Evolutionary conservation across 2,329 filamentous ascomycete species (phyloP).

Genomic region (Aspergillus quadrilineatus): DNA sequence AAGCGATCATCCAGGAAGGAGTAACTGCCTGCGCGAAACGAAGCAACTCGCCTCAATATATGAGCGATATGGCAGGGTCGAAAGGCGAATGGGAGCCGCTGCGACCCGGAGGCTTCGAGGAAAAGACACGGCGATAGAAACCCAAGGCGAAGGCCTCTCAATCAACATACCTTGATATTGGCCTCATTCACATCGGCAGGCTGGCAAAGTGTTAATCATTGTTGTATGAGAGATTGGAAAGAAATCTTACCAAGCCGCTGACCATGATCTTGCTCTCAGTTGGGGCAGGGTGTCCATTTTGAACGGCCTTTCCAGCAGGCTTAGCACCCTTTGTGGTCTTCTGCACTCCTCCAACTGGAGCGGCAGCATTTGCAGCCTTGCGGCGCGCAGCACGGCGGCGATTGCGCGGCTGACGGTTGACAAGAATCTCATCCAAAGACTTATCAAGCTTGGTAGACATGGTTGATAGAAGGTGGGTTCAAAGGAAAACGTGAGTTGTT

Average conservation of each 20-base stretch:
- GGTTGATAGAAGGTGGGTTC: slow-evolving; percentile 32
- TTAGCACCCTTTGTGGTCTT: slow-evolving; percentile 64
- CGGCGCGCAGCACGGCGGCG: slow-evolving; percentile 42
- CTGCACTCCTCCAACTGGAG: slow-evolving; percentile 81
- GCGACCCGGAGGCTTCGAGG: slow-evolving; percentile 42
- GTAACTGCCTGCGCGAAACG: slow-evolving; percentile 34
- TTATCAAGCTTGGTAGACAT: slow-evolving; percentile 97
- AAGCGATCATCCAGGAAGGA: slow-evolving; percentile 34
- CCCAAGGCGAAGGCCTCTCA: slow-evolving; percentile 70
- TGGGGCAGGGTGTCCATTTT: slow-evolving; percentile 62
- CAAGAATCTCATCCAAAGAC: slow-evolving; percentile 96
- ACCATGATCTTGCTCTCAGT: slow-evolving; percentile 96
- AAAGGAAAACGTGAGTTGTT: slow-evolving; percentile 8
- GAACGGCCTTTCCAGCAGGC: slow-evolving; percentile 51
- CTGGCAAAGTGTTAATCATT: slow-evolving; percentile 54
- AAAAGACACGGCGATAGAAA: slow-evolving; percentile 65
- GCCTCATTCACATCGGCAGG: slow-evolving; percentile 93
- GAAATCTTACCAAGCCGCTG: slow-evolving; percentile 82
- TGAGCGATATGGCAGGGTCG: slow-evolving; percentile 27
- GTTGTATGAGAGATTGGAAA: slow-evolving; percentile 35
- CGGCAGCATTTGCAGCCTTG: slow-evolving; percentile 51
- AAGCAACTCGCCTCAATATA: slow-evolving; percentile 25
- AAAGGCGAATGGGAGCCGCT: slow-evolving; percentile 35
- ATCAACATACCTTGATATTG: slow-evolving; percentile 99
- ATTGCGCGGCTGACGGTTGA: slow-evolving; percentile 61